phyloP scores from a whole-genome alignment of 495 filamentous ascomycete species.

The Hypomontagnella monticulosa region DNA sequence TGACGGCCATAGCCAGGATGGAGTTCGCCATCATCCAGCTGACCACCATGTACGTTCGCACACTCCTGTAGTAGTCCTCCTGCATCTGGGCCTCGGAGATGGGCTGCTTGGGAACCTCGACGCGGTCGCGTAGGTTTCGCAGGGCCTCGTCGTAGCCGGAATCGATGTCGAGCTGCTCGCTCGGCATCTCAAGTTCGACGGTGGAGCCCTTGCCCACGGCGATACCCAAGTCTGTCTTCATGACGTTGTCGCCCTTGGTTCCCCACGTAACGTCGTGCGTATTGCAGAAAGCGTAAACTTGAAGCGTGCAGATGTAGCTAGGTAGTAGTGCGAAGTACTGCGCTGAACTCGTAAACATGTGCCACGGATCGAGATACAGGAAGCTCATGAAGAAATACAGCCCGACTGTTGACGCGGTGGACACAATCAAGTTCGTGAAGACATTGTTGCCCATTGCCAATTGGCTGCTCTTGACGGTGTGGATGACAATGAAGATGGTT shows the following conservation, averaged over 20 bases:
- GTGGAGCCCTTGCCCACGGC: slow-evolving; percentile 76
- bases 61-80: slow-evolving; percentile 98
- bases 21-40: slow-evolving; percentile 94
- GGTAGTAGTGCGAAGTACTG: slow-evolving; percentile 96
- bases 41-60: slow-evolving; percentile 98
- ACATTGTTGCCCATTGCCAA: slow-evolving; percentile 80
- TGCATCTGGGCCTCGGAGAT: slow-evolving; percentile 83
- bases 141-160: slow-evolving; percentile 96
- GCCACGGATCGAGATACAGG: slow-evolving; percentile 97
- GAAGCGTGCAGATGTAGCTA: slow-evolving; percentile 93
- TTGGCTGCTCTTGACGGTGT: slow-evolving; percentile 68
- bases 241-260: slow-evolving; percentile 97
- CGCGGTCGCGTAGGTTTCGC: slow-evolving; percentile 90
- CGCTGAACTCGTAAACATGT: slow-evolving; percentile 94
- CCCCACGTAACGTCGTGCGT: slow-evolving; percentile 99
- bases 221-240: slow-evolving; percentile 88
- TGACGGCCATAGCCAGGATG: slow-evolving; percentile 90
- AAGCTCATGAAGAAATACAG: slow-evolving; percentile 97
- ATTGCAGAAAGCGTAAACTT: slow-evolving; percentile 99
- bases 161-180: slow-evolving; percentile 97
- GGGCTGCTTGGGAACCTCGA: slow-evolving; percentile 74
- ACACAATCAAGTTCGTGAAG: slow-evolving; percentile 94
- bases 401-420: slow-evolving; percentile 86
- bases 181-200: slow-evolving; percentile 95
- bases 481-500: slow-evolving; percentile 83